Evolutionary conservation across 2,329 filamentous ascomycete species (phyloP).

Genomic region (Cercospora canescens): DNA sequence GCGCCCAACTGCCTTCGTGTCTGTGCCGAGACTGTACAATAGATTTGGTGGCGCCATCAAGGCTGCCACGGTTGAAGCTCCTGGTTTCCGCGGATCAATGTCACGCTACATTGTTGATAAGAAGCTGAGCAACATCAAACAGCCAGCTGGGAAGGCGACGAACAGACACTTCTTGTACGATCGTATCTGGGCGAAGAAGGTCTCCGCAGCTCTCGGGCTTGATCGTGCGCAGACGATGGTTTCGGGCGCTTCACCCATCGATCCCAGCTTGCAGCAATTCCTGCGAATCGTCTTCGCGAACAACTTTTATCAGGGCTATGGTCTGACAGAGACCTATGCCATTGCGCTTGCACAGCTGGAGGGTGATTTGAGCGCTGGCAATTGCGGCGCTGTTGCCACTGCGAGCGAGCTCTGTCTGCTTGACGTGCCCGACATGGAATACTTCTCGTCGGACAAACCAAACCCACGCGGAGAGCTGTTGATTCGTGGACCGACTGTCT

Average conservation of each 20-base stretch:
- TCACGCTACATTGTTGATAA: conserved; percentile 76
- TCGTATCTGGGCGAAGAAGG: conserved; percentile 88
- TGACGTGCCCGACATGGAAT: conserved; percentile 93
- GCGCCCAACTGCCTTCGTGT: conserved; percentile 78
- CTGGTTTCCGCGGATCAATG: conserved; percentile 77
- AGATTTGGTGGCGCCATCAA: conserved; percentile 83
- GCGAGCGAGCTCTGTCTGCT: conserved; percentile 74
- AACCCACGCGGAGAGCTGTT: conserved; percentile 87
- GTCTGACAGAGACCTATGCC: conserved; percentile 91
- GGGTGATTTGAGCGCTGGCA: conserved; percentile 73
- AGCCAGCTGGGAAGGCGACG: conserved; percentile 65
- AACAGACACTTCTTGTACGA: conserved; percentile 79
- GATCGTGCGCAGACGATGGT: conserved; percentile 73
- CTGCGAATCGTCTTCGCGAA: conserved; percentile 79
- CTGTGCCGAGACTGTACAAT: conserved; percentile 89
- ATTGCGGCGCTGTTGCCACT: conserved; percentile 73
- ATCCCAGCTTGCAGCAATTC: conserved; percentile 85
- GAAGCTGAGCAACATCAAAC: conserved; percentile 76
- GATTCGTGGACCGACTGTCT: conserved; percentile 75
- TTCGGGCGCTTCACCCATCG: conserved; percentile 86
- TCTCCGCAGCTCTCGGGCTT: conserved; percentile 78
- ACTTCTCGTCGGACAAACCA: conserved; percentile 83
- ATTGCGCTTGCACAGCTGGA: conserved; percentile 67
- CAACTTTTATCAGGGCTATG: conserved; percentile 83
- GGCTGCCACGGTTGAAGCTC: conserved; percentile 72